phyloP scores from a whole-genome alignment of 148 eudicot species.

The Mesembryanthemum crystallinum region DNA sequence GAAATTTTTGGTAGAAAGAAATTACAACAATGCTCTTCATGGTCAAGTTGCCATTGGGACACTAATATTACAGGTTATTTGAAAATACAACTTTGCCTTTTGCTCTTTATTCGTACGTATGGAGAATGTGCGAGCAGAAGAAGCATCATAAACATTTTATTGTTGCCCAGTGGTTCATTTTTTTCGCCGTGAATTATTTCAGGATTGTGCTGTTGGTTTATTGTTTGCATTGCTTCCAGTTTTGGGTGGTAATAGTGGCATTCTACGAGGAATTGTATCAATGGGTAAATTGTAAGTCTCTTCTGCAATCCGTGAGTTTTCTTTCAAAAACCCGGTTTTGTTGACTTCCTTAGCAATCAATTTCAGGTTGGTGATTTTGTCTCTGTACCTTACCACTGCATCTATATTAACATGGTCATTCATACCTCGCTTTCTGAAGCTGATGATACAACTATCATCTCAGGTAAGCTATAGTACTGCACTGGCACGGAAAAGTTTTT shows the following conservation, averaged over 20 bases:
- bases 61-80: slow-evolving; percentile 85
- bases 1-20: slow-evolving; percentile 77
- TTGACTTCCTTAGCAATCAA: slow-evolving; percentile 17
- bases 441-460: slow-evolving; percentile 90
- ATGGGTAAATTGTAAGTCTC: slow-evolving; percentile 87
- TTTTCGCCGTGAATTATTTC: slow-evolving; percentile 30
- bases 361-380: slow-evolving; percentile 73
- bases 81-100: background rate
- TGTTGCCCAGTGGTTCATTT: slow-evolving; percentile 14
- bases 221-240: slow-evolving; percentile 96
- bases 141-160: background rate
- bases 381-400: slow-evolving; percentile 63
- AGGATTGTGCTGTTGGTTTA: slow-evolving; percentile 99
- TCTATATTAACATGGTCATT: slow-evolving; percentile 83
- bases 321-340: background rate
- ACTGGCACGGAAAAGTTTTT: background rate
- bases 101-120: background rate
- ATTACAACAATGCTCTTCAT: slow-evolving; percentile 73
- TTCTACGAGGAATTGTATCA: slow-evolving; percentile 73
- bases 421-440: slow-evolving; percentile 86
- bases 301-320: slow-evolving; percentile 2
- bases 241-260: slow-evolving; percentile 87
- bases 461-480: slow-evolving; percentile 52
- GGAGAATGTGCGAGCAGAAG: background rate
- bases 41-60: slow-evolving; percentile 99